These are phyloP conservation scores for Candida pini DNA, from an alignment of 805 yeast genomes.

Conservation along the genomic window DNA sequence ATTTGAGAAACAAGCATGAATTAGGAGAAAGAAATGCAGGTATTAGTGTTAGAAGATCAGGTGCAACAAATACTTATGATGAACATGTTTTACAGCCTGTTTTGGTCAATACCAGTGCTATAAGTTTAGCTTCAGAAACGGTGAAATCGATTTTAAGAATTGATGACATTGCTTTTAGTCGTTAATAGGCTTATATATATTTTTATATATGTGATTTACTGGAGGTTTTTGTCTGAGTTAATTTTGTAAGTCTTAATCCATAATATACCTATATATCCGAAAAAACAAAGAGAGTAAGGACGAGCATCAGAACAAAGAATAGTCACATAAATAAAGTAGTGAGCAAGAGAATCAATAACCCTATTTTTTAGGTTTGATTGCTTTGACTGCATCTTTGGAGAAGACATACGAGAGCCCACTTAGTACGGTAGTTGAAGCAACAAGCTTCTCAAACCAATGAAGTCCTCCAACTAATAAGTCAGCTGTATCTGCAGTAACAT, in stretches of 20 bases:
- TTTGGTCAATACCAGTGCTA: slow-evolving; percentile 88
- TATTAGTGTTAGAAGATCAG: slow-evolving; percentile 88
- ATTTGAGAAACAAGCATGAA: slow-evolving; percentile 85
- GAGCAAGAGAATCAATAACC: no score
- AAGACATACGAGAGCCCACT: slow-evolving; percentile 78
- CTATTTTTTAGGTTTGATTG: no score
- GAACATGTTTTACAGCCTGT: slow-evolving; percentile 98
- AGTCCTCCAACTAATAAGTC: slow-evolving; percentile 18
- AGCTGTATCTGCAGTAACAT: slow-evolving; percentile 20
- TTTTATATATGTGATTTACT: background rate
- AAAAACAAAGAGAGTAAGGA: no score
- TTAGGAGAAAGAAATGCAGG: slow-evolving; percentile 92
- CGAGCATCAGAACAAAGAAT: no score
- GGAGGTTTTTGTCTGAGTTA: no score
- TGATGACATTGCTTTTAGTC: slow-evolving; percentile 92
- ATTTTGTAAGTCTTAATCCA: no score
- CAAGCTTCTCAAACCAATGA: slow-evolving; percentile 43
- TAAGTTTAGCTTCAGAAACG: slow-evolving; percentile 91
- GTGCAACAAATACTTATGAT: slow-evolving; percentile 82
- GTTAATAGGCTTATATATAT: no score
- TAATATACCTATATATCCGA: no score
- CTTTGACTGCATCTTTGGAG: slow-evolving; percentile 62
- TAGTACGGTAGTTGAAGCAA: slow-evolving; percentile 63
- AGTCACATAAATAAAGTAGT: no score
- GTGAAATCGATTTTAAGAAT: slow-evolving; percentile 94